A percentile compares a stretch with the other conserved stretches of the same genome.
These are phyloP conservation scores for Diaporthe sp. DNA, from an alignment of 2,329 filamentous ascomycete species.

Conservation along the genomic window DNA sequence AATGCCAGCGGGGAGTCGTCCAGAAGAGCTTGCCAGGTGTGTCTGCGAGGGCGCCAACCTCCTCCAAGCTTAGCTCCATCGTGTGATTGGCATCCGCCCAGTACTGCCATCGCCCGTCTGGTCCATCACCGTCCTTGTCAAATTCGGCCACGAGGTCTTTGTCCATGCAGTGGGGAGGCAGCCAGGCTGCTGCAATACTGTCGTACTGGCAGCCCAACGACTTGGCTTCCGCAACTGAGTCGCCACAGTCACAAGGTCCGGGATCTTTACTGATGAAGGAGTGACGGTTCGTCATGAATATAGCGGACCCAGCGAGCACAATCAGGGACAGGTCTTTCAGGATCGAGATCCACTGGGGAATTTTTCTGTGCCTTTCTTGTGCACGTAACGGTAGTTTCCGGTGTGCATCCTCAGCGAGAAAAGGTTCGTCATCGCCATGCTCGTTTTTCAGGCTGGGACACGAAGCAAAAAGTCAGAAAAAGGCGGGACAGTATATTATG, in stretches of 20 bases:
- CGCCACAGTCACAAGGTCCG: not conserved
- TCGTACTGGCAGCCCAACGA: not conserved
- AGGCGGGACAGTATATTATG: not conserved
- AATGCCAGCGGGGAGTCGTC: not conserved
- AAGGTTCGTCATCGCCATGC: not conserved
- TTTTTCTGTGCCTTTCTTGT: not conserved
- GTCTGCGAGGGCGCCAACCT: not conserved
- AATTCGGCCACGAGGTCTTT: not conserved
- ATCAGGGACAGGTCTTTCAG: not conserved
- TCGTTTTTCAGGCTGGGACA: not conserved
- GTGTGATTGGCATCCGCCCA: not conserved
- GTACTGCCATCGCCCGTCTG: not conserved
- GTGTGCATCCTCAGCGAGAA: not conserved
- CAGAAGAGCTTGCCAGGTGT: constrained; percentile 2
- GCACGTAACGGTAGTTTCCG: not conserved
- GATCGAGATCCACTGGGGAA: not conserved
- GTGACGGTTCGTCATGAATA: not conserved
- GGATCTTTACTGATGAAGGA: not conserved
- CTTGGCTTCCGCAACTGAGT: not conserved
- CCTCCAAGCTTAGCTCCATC: not conserved
- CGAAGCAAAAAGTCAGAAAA: not conserved
- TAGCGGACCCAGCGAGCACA: not conserved
- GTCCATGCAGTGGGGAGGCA: not conserved
- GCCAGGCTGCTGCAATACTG: not conserved
- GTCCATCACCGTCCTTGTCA: not conserved